Evolutionary conservation across 352 stramenopile genomes (phyloP).

Genomic region (Pythium brachiatum): DNA sequence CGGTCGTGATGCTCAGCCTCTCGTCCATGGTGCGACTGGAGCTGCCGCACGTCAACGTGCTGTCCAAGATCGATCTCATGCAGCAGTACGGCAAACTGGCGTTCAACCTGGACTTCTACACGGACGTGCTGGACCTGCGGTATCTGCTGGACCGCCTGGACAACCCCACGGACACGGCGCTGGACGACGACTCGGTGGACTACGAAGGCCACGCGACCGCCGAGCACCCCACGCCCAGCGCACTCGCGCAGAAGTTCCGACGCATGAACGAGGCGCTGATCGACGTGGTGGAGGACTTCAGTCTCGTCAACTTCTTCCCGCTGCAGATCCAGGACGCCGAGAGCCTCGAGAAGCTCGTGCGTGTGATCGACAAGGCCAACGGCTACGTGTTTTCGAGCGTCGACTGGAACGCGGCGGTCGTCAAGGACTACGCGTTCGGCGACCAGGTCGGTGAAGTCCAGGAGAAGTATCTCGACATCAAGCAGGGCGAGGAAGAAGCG

Average conservation of each 20-base stretch:
- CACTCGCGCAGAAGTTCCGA: slow-evolving; percentile 55
- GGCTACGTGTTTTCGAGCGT: slow-evolving; percentile 79
- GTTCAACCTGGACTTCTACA: slow-evolving; percentile 90
- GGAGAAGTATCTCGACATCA: slow-evolving; percentile 66
- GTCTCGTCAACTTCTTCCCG: slow-evolving; percentile 77
- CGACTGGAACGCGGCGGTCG: slow-evolving; percentile 74
- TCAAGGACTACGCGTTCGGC: slow-evolving; percentile 70
- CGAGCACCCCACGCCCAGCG: slow-evolving; percentile 29
- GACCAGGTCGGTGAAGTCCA: slow-evolving; percentile 59
- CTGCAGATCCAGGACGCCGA: slow-evolving; percentile 78
- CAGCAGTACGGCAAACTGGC: slow-evolving; percentile 88
- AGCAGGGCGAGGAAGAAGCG: slow-evolving; percentile 28
- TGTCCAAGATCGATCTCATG: slow-evolving; percentile 99
- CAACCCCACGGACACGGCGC: slow-evolving; percentile 29
- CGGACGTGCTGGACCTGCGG: slow-evolving; percentile 79
- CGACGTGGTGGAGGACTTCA: slow-evolving; percentile 87
- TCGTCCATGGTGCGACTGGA: slow-evolving; percentile 98
- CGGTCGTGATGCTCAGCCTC: slow-evolving; percentile 94
- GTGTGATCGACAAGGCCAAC: slow-evolving; percentile 81
- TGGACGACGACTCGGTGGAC: slow-evolving; percentile 37
- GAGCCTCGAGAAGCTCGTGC: slow-evolving; percentile 61
- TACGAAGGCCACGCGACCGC: slow-evolving; percentile 27
- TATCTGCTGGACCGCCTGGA: slow-evolving; percentile 81
- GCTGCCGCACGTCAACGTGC: slow-evolving; percentile 97
- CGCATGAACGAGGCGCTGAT: slow-evolving; percentile 84